Conservation (phyloP, 352 stramenopile species). For the Pythium biforme region DNA sequence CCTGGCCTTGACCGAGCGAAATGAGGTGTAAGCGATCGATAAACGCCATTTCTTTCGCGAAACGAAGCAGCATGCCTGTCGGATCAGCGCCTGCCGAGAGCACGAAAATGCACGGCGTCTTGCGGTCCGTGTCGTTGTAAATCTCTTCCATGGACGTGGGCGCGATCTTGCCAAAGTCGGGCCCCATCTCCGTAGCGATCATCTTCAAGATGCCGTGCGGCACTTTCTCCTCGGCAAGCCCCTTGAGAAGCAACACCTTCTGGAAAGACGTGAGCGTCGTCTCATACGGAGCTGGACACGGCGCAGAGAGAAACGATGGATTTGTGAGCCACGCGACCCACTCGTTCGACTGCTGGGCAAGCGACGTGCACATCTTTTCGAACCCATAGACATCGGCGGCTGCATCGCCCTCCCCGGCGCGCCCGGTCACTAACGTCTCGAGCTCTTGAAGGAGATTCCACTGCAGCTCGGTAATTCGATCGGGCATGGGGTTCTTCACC, state of each 20-base stretch:
- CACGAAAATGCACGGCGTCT: constrained; percentile 94
- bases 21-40: constrained; percentile 89
- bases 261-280: constrained; percentile 61
- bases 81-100: constrained; percentile 90
- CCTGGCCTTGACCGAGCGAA: constrained; percentile 92
- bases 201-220: constrained; percentile 82
- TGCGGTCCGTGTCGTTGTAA: constrained; percentile 89
- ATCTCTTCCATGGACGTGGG: constrained; percentile 93
- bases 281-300: constrained; percentile 49
- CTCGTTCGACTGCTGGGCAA: constrained; percentile 52
- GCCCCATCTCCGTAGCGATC: constrained; percentile 86
- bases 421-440: constrained; percentile 49
- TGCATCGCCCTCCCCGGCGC: constrained; percentile 2
- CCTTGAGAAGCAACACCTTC: constrained; percentile 72
- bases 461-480: constrained; percentile 67
- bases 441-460: constrained; percentile 86
- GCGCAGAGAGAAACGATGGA: constrained; percentile 36
- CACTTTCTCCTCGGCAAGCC: constrained; percentile 89
- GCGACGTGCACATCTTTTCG: constrained; percentile 59
- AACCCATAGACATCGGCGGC: constrained; percentile 38
- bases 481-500: constrained; percentile 57
- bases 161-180: constrained; percentile 77
- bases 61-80: constrained; percentile 91
- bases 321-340: constrained; percentile 66
- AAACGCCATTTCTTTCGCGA: constrained; percentile 89